Evolutionary conservation across 2,329 filamentous ascomycete species (phyloP).

Genomic region (Ophiostoma piceae): DNA sequence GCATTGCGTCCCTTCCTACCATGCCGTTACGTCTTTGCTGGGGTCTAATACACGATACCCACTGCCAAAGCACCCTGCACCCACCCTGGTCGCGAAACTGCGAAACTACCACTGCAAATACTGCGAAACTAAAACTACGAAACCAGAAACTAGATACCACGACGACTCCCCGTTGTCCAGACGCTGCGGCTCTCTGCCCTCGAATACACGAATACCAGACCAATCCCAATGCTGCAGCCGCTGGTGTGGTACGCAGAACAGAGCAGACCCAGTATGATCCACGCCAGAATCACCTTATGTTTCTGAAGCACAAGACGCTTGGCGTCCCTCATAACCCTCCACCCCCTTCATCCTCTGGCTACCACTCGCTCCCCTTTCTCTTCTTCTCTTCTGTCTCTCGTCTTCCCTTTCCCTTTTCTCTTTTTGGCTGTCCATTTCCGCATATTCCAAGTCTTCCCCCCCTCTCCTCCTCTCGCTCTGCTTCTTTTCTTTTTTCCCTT

Average conservation of each 20-base stretch:
- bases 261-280: slow-evolving; percentile 43
- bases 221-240: slow-evolving; percentile 26
- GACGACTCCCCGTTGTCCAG: neutral
- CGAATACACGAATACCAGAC: no score
- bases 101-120: neutral
- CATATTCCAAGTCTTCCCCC: slow-evolving; percentile 14
- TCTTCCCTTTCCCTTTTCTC: slow-evolving; percentile 14
- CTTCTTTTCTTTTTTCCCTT: slow-evolving; percentile 15
- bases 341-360: slow-evolving; percentile 19
- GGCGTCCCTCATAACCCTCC: slow-evolving; percentile 29
- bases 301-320: slow-evolving; percentile 36
- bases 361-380: neutral
- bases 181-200: neutral
- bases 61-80: slow-evolving; percentile 17
- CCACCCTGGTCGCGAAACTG: slow-evolving; percentile 15
- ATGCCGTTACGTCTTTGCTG: slow-evolving; percentile 14
- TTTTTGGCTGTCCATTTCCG: neutral
- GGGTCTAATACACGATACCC: slow-evolving; percentile 18
- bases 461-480: slow-evolving; percentile 8
- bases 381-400: slow-evolving; percentile 26
- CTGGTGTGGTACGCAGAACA: slow-evolving; percentile 31
- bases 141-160: slow-evolving; percentile 7
- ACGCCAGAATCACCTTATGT: slow-evolving; percentile 39
- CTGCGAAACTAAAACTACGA: slow-evolving; percentile 18
- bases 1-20: slow-evolving; percentile 4